Conservation (phyloP, 164 flowering plant genomes). For the Magnolia kwangsiensis region DNA sequence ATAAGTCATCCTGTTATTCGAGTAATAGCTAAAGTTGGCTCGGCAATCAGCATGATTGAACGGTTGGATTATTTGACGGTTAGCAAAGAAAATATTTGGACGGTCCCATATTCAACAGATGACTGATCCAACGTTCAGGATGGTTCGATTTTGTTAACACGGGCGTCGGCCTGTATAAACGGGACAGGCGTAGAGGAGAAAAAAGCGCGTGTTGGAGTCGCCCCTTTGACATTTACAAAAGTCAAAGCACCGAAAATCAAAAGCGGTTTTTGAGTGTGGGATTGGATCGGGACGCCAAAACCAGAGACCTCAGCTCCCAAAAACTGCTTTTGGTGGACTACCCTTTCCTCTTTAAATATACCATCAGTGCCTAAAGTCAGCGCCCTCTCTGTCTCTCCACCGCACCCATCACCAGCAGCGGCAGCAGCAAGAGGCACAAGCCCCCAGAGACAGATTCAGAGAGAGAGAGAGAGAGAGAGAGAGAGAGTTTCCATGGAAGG, state of each 20-base stretch:
- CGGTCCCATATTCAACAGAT: too few relatives aligned
- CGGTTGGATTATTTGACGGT: too few relatives aligned
- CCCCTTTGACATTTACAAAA: slow-evolving; percentile 43
- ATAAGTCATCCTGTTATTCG: too few relatives aligned
- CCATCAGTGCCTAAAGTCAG: slow-evolving; percentile 60
- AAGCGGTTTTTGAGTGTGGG: slow-evolving; percentile 16
- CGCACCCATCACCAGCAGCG: background rate
- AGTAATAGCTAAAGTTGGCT: too few relatives aligned
- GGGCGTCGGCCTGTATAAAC: too few relatives aligned
- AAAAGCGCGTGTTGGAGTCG: background rate
- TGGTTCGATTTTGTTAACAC: too few relatives aligned
- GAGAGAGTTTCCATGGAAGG: slow-evolving; percentile 29
- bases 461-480: background rate
- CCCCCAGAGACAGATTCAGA: background rate
- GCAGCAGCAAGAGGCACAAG: background rate
- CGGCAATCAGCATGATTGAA: too few relatives aligned
- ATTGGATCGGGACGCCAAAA: slow-evolving; percentile 12
- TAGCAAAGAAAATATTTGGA: too few relatives aligned
- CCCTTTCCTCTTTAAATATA: slow-evolving; percentile 1
- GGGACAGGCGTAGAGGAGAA: background rate
- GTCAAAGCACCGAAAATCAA: slow-evolving; percentile 34
- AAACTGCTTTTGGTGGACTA: background rate
- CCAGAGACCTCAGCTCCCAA: background rate
- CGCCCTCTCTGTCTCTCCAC: slow-evolving; percentile 34
- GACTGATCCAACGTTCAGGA: too few relatives aligned